Evolutionary conservation across 306 rosid genomes (phyloP), one percentile per base, ranked within the genome.

Genomic region (Gleditsia sinensis): DNA sequence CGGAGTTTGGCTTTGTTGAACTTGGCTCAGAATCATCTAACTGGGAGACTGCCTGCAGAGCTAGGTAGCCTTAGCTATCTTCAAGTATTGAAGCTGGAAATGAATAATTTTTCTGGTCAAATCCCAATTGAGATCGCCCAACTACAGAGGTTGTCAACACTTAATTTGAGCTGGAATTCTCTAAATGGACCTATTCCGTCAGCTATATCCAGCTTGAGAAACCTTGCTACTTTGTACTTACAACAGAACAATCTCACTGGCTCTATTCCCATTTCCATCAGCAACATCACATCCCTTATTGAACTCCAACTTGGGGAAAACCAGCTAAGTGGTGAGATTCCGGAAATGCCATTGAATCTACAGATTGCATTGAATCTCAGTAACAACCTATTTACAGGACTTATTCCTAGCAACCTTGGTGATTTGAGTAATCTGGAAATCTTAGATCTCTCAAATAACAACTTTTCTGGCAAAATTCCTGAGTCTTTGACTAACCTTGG

Each of bases 281-380:
- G n/a, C n/a, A n/a, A n/a, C n/a, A n/a, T n/a, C n/a, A n/a, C n/a
- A n/a, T n/a, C n/a, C n/a, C n/a, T n/a, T n/a, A n/a, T n/a, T n/a
- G n/a, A n/a, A n/a, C n/a, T n/a, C n/a, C n/a, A n/a, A n/a, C n/a
- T n/a, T n/a, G n/a, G n/a, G n/a, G n/a, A n/a, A n/a, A n/a, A n/a
- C n/a, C n/a, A n/a, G n/a, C n/a, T n/a, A n/a, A n/a, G n/a, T n/a
- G n/a, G n/a, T n/a, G n/a, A n/a, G n/a, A n/a, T n/a, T n/a, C n/a
- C n/a, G n/a, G n/a, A n/a, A 28, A 87, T 92, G 98, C 92, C 92
- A 12, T 0, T 0, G 14, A 65, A 0, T 45, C 76, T 92, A 49
- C 92, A 88, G 83, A 77, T 83, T 71, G 59, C 85, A 20, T 61
- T 93, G 85, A 88, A 93, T 81, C 93, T 93, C 75, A 90, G 98